A percentile compares a stretch with the other conserved stretches of the same genome.
These are phyloP conservation scores for Gamsiella multidivaricata DNA, from an alignment of 192 early-diverging fungal species.

Conservation along the genomic window DNA sequence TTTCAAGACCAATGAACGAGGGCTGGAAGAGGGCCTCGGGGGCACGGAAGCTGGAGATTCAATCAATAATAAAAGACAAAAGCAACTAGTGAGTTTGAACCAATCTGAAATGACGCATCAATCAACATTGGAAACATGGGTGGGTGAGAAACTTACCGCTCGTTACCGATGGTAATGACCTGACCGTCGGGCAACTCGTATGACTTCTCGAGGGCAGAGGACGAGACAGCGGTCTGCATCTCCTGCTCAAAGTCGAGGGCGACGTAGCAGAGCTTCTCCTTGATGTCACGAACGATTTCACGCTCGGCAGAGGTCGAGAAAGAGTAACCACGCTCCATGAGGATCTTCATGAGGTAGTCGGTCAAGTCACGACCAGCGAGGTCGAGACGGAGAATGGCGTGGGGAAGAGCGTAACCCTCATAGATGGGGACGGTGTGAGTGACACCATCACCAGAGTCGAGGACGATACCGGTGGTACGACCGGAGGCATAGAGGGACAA, in stretches of 20 bases:
- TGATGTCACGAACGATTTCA: constrained; percentile 99
- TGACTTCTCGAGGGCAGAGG: constrained; percentile 95
- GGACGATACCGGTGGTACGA: constrained; percentile 98
- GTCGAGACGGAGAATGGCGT: constrained; percentile 97
- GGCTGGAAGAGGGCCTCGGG: constrained; percentile 98
- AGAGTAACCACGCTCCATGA: constrained; percentile 96
- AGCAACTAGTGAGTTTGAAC: too few relatives aligned
- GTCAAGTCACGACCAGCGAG: constrained; percentile 98
- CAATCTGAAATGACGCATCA: too few relatives aligned
- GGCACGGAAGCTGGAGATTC: constrained; percentile 87
- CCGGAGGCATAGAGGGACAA: constrained; percentile 97
- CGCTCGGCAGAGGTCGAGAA: constrained; percentile 96
- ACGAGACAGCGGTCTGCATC: constrained; percentile 93
- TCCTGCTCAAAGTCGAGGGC: constrained; percentile 99
- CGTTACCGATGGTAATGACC: constrained; percentile 97
- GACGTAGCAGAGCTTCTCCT: constrained; percentile 99
- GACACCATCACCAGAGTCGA: constrained; percentile 99
- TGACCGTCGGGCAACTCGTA: constrained; percentile 99
- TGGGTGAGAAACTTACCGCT: constrained; percentile 75
- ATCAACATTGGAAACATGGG: too few relatives aligned
- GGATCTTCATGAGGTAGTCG: constrained; percentile 92
- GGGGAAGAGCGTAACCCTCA: constrained; percentile 95
- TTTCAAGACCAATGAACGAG: constrained; percentile 87
- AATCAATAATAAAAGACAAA: too few relatives aligned
- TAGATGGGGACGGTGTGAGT: constrained; percentile 98